Percentiles rank a stretch among this genome's conserved stretches.
Conservation (phyloP, 768 basidiomycete genomes). For the Termitomyces sp. region DNA sequence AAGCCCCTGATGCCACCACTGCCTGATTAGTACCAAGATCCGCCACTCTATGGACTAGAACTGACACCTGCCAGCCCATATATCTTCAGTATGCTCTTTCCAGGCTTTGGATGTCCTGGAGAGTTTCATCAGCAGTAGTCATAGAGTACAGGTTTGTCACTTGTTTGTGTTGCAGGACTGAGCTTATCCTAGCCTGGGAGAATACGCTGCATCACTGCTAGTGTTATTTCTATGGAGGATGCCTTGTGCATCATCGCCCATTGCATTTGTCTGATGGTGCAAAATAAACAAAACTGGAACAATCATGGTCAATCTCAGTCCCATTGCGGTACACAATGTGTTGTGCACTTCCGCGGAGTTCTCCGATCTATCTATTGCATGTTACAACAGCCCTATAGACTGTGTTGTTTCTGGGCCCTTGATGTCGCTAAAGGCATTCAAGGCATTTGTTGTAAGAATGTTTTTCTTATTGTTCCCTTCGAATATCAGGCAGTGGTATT, state of each 20-base stretch:
- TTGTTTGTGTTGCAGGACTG: not conserved
- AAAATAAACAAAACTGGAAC: conserved; percentile 45
- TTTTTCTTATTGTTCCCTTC: conserved; percentile 47
- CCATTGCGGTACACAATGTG: conserved; percentile 25
- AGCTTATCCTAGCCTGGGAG: conserved; percentile 52
- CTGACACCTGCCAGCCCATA: no score
- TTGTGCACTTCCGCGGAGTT: conserved; percentile 28
- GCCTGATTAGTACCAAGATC: no score
- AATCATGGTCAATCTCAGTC: conserved; percentile 45
- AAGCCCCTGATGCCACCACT: no score
- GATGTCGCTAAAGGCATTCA: conserved; percentile 34
- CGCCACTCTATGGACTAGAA: no score
- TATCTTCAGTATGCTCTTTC: conserved; percentile 60
- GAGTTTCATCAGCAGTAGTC: conserved; percentile 51
- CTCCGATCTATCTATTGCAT: conserved; percentile 43
- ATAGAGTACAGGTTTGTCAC: conserved; percentile 64
- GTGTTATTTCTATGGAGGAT: conserved; percentile 48
- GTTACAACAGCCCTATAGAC: conserved; percentile 54
- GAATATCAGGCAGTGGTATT: no score
- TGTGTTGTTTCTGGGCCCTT: conserved; percentile 57
- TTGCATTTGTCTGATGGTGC: conserved; percentile 51
- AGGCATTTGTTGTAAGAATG: conserved; percentile 32
- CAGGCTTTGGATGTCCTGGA: conserved; percentile 65
- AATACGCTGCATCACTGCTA: conserved; percentile 66
- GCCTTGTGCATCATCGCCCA: conserved; percentile 53